Conservation (phyloP, 352 stramenopile species). For the Phytophthora brassicae region DNA sequence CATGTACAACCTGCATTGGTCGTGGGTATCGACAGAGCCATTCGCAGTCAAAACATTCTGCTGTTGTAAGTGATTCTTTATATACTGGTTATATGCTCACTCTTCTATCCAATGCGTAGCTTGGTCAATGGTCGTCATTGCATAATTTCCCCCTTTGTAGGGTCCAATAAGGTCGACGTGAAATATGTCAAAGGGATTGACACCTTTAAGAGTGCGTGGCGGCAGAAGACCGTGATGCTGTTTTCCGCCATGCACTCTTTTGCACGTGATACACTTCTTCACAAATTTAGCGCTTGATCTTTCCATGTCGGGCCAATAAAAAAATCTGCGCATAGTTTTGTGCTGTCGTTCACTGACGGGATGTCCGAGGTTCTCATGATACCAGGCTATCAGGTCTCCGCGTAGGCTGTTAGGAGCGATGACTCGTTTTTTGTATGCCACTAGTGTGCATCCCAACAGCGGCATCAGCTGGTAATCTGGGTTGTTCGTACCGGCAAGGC, state of each 20-base stretch:
- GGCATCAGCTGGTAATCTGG: conserved; percentile 7
- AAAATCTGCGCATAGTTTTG: conserved; percentile 5
- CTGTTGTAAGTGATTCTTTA: too few relatives aligned
- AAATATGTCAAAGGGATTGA: background rate
- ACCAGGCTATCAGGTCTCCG: background rate
- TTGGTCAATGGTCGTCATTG: too few relatives aligned
- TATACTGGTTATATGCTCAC: too few relatives aligned
- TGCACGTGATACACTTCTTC: background rate
- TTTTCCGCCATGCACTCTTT: background rate
- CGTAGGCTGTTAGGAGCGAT: background rate
- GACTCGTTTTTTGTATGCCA: conserved; percentile 10
- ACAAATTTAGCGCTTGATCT: background rate
- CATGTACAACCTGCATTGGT: background rate
- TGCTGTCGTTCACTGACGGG: background rate
- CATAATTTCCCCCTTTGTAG: too few relatives aligned
- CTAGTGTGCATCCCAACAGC: background rate
- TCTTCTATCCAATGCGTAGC: too few relatives aligned
- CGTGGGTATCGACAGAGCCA: too few relatives aligned
- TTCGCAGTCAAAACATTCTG: too few relatives aligned
- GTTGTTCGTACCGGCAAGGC: too few relatives aligned
- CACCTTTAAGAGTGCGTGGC: background rate
- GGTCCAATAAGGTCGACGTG: background rate
- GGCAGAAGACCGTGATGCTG: background rate
- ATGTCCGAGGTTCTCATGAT: conserved; percentile 15
- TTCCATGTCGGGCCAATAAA: conserved; percentile 14